Evolutionary conservation across 1,284 basidiomycete species (phyloP).

Genomic region (Trichosporon sp.): DNA sequence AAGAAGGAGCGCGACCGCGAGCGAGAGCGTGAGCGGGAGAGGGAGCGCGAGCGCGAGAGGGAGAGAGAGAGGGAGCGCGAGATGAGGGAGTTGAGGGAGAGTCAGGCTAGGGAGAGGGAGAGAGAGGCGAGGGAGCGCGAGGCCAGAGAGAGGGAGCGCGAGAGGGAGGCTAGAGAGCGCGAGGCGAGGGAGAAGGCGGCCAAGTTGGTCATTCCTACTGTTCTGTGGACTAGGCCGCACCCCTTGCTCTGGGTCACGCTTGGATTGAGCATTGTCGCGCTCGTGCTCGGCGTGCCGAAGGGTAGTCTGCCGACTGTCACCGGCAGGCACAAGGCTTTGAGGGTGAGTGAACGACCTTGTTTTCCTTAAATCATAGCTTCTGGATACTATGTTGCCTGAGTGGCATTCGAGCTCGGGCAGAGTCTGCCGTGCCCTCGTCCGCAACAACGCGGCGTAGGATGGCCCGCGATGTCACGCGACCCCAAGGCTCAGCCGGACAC

Average conservation of each 20-base stretch:
- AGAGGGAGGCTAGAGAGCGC: neutral
- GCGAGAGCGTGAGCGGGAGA: neutral
- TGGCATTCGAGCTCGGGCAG: too few species aligned
- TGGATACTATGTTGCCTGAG: too few species aligned
- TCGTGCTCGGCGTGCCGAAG: slow-evolving; percentile 42
- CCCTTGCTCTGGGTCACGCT: slow-evolving; percentile 42
- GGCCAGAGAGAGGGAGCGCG: too few species aligned
- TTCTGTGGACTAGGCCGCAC: slow-evolving; percentile 24
- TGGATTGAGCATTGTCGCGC: slow-evolving; percentile 27
- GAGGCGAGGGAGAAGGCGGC: too few species aligned
- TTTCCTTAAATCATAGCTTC: too few species aligned
- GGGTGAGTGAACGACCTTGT: slow-evolving; percentile 27
- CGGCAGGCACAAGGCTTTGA: slow-evolving; percentile 36
- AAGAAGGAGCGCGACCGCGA: neutral
- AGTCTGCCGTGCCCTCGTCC: too few species aligned
- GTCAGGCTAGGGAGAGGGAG: neutral
- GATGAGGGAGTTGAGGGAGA: neutral
- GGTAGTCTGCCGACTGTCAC: slow-evolving; percentile 40
- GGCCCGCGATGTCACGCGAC: too few species aligned
- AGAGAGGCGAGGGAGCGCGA: neutral
- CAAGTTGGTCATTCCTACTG: too few species aligned
- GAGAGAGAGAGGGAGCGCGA: neutral
- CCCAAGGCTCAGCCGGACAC: too few species aligned
- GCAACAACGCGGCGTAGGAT: too few species aligned
- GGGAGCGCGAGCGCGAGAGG: neutral